These are phyloP conservation scores for Solanum hybrid DNA, from an alignment of 305 asterid species.

Conservation along the genomic window DNA sequence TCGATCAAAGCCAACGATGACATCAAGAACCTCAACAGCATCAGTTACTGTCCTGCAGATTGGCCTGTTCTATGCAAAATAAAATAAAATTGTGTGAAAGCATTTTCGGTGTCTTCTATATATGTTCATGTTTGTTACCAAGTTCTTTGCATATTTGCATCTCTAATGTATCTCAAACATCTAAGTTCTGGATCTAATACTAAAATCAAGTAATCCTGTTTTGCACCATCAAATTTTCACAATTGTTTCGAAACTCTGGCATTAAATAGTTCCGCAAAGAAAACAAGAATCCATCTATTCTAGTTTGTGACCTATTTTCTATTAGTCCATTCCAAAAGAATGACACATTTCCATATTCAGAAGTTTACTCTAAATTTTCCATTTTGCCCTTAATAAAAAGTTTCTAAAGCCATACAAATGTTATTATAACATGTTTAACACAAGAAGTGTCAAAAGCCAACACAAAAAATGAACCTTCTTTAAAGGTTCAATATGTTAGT, in stretches of 20 bases:
- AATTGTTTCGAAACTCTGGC: too few relatives aligned
- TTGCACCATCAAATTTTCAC: too few relatives aligned
- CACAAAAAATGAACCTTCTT: not conserved
- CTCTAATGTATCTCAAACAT: not conserved
- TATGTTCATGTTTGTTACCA: not conserved
- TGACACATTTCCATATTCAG: not conserved
- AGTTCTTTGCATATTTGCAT: not conserved
- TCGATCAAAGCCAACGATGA: slow-evolving; percentile 17
- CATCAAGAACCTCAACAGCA: slow-evolving; percentile 19
- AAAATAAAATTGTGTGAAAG: not conserved
- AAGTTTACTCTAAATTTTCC: not conserved
- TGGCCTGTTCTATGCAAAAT: not conserved
- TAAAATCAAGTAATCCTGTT: too few relatives aligned
- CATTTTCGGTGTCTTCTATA: not conserved
- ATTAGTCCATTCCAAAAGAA: not conserved
- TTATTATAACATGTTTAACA: not conserved
- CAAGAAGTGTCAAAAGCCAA: not conserved
- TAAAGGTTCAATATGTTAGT: not conserved
- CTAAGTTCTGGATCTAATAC: too few relatives aligned
- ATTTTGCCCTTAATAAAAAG: not conserved
- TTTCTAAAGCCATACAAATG: not conserved
- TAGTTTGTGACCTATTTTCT: not conserved
- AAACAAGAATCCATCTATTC: not conserved
- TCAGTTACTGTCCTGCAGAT: slow-evolving; percentile 20
- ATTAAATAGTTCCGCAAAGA: too few relatives aligned